Evolutionary conservation across 148 eudicot species (phyloP), one percentile per base, ranked within the genome.

Genomic region (Cornus suecica): DNA sequence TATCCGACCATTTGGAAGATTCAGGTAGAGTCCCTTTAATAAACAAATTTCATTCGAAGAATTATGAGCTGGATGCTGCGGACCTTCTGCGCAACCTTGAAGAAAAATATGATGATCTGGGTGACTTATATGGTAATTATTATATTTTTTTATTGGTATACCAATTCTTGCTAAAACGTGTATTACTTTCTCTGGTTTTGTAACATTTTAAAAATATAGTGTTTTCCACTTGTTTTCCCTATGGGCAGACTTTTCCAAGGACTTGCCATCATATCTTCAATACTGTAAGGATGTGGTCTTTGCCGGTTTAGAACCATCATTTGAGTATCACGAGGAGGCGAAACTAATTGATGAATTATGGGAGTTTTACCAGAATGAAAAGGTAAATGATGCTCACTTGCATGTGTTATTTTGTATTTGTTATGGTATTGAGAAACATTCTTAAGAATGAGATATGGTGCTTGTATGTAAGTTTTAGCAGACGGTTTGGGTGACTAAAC

Each of bases 261-360:
- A 89, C 82, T 82, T 92, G 81, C 79, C 84, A 1, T 69, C 87
- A 24, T 95, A 95, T 84, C 89, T 95, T 66, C 86, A 85, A 30
- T 88, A 90, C 71, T 92, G 96, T 77, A 86, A 82, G 73, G 92
- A 94, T 78, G 89, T 88, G 42, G 87, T 91, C 31, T 95, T 95
- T 78, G 93, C 91, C 62, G 97, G 97, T 28, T 70, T 81, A 76
- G 85, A 74, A 42, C 84, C 86, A 51, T 79, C 83, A 23, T 79
- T 77, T 77, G 90, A 83, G 80, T 87, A 83, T 73, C 54, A 48
- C 71, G 90, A 80, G 74, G 93, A 92, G 81, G 86, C 82, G 78
- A 82, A 63, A 78, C 72, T 92, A 68, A 84, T 90, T 10, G 83
- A 88, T 14, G 84, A 88, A 28, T 80, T 88, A 22, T 87, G 94